Conservation (phyloP, 352 stramenopile genomes). For the Blastocystis sp. region DNA sequence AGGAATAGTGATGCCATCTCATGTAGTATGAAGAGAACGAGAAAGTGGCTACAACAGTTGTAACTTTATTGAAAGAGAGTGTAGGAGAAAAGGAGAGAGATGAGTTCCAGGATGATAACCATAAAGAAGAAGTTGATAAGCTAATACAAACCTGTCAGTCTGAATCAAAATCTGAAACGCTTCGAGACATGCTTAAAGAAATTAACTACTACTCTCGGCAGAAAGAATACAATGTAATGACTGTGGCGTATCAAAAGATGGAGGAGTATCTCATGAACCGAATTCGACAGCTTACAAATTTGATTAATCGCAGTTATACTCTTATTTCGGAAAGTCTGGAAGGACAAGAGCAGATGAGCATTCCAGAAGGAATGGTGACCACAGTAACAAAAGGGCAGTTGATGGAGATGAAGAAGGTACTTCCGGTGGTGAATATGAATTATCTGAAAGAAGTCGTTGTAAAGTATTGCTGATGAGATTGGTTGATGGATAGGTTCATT, state of each 20-base stretch:
- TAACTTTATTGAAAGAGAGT: neutral
- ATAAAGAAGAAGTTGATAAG: neutral
- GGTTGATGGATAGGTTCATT: neutral
- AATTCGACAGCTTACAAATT: constrained; percentile 5
- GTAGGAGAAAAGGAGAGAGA: neutral
- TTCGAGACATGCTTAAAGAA: neutral
- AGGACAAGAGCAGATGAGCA: neutral
- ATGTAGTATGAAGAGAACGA: neutral
- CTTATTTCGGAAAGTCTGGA: neutral
- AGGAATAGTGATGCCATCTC: neutral
- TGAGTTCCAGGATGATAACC: neutral
- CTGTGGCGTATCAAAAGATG: constrained; percentile 9
- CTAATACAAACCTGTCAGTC: neutral
- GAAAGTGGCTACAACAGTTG: neutral
- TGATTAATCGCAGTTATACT: constrained; percentile 12
- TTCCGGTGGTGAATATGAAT: constrained; percentile 6
- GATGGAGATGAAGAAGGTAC: neutral
- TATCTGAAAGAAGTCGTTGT: constrained; percentile 29
- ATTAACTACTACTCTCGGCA: constrained; percentile 17
- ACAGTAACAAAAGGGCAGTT: neutral
- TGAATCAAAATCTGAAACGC: neutral
- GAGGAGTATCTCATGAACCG: constrained; percentile 60
- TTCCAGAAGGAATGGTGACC: neutral
- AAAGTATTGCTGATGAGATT: neutral
- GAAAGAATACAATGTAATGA: constrained; percentile 8